Evolutionary conservation across 208 protist species (phyloP), one percentile per base, ranked within the genome.

Genomic region (Borovskyia barvae): DNA sequence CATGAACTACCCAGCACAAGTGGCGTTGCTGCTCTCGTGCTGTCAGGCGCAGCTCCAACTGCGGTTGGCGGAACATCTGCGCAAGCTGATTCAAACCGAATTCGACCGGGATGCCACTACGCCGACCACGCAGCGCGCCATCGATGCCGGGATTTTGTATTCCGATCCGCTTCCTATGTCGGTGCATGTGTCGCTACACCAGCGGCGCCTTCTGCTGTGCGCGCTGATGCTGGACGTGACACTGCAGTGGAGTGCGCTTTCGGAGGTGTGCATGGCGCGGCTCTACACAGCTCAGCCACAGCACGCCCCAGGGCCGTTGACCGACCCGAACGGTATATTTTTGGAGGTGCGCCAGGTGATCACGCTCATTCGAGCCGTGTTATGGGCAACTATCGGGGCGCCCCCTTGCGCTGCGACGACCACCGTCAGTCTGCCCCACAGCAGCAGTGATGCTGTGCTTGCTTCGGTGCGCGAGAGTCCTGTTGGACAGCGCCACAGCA

Each of bases 301-400:
- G 17, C 36, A 25, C 64, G 54, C 55, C 3, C 64, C 55, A 1
- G 55, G 64, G 2, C 56, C 57, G 22, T 25, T 68, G 45, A 78
- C 77, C n/a, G 68, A 85, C 40, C 72, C 77, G 2, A 91, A 91
- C 36, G 84, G 80, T 19, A 53, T 86, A 33, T 79, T 87, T 49
- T 39, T 91, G 15, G 80, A 91, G 55, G 75, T 69, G 50, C 72
- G 74, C 29, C 37, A 53, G 8, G 64, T 69, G 39, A 54, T 87
- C 17, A 41, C 42, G 22, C 57, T 52, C 35, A 73, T 80, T 20
- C 54, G 58, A 14, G 62, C 66, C 26, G 57, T 79, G 17, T 53
- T 90, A n/a, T 69, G 74, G 32, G 54, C 50, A n/a, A n/a, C n/a
- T n/a, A n/a, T n/a, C n/a, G n/a, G n/a, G n/a, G n/a, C n/a, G n/a